These are phyloP conservation scores for Venturia asperata DNA, from an alignment of 2,329 filamentous ascomycete genomes.

Conservation along the genomic window DNA sequence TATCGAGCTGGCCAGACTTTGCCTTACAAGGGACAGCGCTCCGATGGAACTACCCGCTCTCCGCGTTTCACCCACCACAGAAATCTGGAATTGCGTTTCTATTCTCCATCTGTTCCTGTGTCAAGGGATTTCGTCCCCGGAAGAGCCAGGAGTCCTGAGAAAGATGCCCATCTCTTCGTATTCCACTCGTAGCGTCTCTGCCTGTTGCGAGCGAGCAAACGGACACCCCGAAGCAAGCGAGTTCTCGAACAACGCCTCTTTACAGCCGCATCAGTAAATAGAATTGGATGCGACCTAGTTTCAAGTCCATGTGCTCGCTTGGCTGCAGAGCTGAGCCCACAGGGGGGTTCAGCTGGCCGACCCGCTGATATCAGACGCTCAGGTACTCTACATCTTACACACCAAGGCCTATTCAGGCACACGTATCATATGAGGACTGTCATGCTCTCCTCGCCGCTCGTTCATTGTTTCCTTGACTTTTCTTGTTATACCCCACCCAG, in stretches of 20 bases:
- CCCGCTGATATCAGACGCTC: slow-evolving; percentile 5
- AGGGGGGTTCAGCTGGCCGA: neutral
- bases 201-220: neutral
- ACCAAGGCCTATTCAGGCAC: slow-evolving; percentile 1
- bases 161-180: neutral
- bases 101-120: neutral
- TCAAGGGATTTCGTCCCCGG: neutral
- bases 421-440: neutral
- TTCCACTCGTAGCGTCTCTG: neutral
- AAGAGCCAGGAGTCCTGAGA: neutral
- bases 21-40: neutral
- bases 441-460: neutral
- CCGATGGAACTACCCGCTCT: neutral
- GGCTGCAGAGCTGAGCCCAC: neutral
- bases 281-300: neutral
- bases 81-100: neutral
- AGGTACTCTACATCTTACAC: slow-evolving; percentile 9
- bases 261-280: neutral
- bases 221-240: neutral
- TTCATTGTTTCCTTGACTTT: neutral
- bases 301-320: neutral
- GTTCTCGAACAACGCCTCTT: slow-evolving; percentile 1
- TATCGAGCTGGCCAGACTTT: neutral
- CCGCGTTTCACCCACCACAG: neutral
- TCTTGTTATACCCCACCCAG: neutral